Evolutionary conservation across 345 rosid species (phyloP).

Genomic region (Litchi chinensis): DNA sequence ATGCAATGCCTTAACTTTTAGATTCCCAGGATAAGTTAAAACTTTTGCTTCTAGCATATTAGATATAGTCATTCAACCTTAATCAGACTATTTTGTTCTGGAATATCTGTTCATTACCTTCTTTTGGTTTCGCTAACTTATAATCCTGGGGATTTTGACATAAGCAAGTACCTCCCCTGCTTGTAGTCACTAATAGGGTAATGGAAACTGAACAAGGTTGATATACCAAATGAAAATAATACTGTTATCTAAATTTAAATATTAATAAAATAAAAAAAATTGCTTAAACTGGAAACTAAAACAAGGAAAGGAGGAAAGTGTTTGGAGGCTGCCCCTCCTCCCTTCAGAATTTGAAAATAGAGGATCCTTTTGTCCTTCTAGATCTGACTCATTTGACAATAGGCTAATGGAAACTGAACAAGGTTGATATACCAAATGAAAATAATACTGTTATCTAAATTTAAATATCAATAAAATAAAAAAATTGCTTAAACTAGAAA

Average conservation of each 20-base stretch:
- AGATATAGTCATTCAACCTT: not conserved
- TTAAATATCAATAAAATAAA: too few relatives aligned
- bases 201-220: not conserved
- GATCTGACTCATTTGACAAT: not conserved
- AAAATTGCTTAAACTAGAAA: too few relatives aligned
- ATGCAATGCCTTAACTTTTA: not conserved
- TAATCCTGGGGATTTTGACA: not conserved
- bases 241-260: too few relatives aligned
- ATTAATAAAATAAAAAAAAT: too few relatives aligned
- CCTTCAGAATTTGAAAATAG: not conserved
- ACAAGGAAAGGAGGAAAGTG: not conserved
- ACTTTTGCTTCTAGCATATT: not conserved
- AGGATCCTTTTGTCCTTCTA: not conserved
- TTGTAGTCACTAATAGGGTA: not conserved
- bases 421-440: too few relatives aligned
- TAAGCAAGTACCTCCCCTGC: not conserved
- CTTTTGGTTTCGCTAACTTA: not conserved
- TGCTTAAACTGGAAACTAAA: not conserved
- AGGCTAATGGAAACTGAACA: too few relatives aligned
- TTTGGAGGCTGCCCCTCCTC: not conserved
- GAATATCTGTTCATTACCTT: not conserved
- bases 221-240: not conserved
- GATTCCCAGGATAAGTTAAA: not conserved
- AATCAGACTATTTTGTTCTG: not conserved
- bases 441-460: too few relatives aligned